Base-by-base conservation (phyloP, 2,329 filamentous ascomycete species). In the Botrytis aclada region DNA sequence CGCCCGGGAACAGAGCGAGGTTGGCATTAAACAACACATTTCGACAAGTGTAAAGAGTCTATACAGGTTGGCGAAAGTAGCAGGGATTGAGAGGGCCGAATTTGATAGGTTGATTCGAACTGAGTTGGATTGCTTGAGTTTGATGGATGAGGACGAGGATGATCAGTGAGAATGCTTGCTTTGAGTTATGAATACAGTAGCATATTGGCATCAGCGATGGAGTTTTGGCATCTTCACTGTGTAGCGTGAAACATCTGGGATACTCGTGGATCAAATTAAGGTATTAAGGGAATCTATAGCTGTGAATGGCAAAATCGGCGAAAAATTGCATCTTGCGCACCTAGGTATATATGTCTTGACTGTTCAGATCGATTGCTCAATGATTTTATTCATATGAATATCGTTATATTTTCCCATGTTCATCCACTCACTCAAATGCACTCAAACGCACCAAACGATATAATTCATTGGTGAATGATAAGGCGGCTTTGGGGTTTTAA, bases 21-120 rank as follows among this genome's bases (percentile, higher is more conserved):
- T 92, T 72, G 92, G 90, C 22, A 88, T 96, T 71, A 92, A 92
- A 81, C 91, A 94, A 82, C 93, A 95, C 82, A 89, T 96, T 62
- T 90, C 90, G 51, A 90, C 91, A 14, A 92, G 90, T 79, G 88
- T 96, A 72, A 92, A 93, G 84, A 94, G 91, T 81, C 82, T 96
- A 76, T 95, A 89, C 81, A 83, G 92, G 76, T 82, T 96, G 75
- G 90, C 92, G 37, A 88, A 87, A 60, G 87, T 90, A 1, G 89
- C 89, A 34, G 93, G 93, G 0, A 94, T 96, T 77, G 89, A 92
- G 69, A 85, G 90, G 62, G 88, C 88, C 47, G 93, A 95, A 80
- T 96, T 95, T 82, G 90, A 92, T 81, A 84, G 88, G 69, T 85
- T 95, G 74, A 87, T 95, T 20, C 87, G 86, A 81, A 89, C 87